Percentiles rank a stretch among this genome's conserved stretches.
Conservation (phyloP, 495 filamentous ascomycete species). For the Neurospora cerealis region DNA sequence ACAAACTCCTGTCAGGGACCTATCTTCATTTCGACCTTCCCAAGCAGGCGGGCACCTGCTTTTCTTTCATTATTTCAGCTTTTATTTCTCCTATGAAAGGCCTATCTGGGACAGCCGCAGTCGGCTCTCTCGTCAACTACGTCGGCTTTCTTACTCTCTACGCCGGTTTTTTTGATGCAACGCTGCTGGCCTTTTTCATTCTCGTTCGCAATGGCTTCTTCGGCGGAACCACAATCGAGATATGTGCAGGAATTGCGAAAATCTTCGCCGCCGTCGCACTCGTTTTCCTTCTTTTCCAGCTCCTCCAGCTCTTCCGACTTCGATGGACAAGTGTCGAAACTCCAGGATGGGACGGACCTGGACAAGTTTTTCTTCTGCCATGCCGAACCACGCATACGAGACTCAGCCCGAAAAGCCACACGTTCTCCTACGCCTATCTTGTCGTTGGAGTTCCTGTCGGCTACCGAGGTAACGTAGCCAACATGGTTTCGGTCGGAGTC, state of each 20-base stretch:
- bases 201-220: neutral
- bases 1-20: neutral
- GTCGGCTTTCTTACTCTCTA: slow-evolving; percentile 6
- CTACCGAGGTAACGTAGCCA: slow-evolving; percentile 42
- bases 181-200: slow-evolving; percentile 7
- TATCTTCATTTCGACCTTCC: neutral
- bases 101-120: neutral
- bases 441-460: slow-evolving; percentile 56
- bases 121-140: neutral
- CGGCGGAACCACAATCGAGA: neutral
- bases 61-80: neutral
- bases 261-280: neutral
- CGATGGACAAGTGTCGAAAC: neutral
- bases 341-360: slow-evolving; percentile 13
- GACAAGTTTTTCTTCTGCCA: slow-evolving; percentile 40
- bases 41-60: neutral
- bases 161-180: slow-evolving; percentile 1
- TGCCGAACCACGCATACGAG: slow-evolving; percentile 51
- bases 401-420: slow-evolving; percentile 51
- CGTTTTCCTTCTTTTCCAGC: slow-evolving; percentile 3
- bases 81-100: neutral
- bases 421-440: slow-evolving; percentile 57
- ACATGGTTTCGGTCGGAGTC: slow-evolving; percentile 43
- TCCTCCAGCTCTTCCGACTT: slow-evolving; percentile 1
- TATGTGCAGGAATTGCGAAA: neutral